Percentiles rank a stretch among this genome's conserved stretches.
These are phyloP conservation scores for Trichoderma erinaceum DNA, from an alignment of 495 filamentous ascomycete species.

Conservation along the genomic window DNA sequence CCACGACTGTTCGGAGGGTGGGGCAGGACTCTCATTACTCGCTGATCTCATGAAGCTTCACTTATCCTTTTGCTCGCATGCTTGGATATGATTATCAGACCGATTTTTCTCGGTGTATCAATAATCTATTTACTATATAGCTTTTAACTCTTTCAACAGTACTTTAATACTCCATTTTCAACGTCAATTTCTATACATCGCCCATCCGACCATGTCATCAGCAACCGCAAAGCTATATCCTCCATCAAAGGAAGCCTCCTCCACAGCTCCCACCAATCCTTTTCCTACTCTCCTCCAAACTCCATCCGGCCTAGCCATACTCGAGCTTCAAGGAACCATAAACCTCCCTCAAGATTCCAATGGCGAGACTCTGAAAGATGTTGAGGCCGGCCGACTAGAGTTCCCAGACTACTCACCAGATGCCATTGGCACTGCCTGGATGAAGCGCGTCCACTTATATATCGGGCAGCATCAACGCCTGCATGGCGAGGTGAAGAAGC, in stretches of 20 bases:
- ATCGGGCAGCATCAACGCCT: constrained; percentile 86
- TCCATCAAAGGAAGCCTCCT: not conserved
- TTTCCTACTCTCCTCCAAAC: constrained; percentile 84
- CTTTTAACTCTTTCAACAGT: not conserved
- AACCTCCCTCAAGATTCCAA: constrained; percentile 49
- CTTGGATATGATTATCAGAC: too few species aligned
- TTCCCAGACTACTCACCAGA: constrained; percentile 67
- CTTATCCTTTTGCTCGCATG: too few species aligned
- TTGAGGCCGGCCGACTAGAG: constrained; percentile 64
- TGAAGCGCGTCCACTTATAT: constrained; percentile 82
- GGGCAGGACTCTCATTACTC: not conserved
- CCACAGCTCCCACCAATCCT: constrained; percentile 37
- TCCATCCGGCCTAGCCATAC: constrained; percentile 67
- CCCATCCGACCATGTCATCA: constrained; percentile 1
- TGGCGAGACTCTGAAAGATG: constrained; percentile 28
- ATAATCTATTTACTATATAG: not conserved
- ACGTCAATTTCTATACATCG: not conserved
- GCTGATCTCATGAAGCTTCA: too few species aligned
- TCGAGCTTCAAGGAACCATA: constrained; percentile 87
- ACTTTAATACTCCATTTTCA: not conserved
- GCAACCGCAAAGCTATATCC: constrained; percentile 5
- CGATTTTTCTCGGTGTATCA: too few species aligned
- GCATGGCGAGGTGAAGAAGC: constrained; percentile 82
- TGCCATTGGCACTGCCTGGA: constrained; percentile 58
- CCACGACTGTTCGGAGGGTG: not conserved